Percentiles rank a stretch among this genome's conserved stretches.
phyloP scores from a whole-genome alignment of 371 early-diverging fungal genomes.

The Blakeslea trispora region DNA sequence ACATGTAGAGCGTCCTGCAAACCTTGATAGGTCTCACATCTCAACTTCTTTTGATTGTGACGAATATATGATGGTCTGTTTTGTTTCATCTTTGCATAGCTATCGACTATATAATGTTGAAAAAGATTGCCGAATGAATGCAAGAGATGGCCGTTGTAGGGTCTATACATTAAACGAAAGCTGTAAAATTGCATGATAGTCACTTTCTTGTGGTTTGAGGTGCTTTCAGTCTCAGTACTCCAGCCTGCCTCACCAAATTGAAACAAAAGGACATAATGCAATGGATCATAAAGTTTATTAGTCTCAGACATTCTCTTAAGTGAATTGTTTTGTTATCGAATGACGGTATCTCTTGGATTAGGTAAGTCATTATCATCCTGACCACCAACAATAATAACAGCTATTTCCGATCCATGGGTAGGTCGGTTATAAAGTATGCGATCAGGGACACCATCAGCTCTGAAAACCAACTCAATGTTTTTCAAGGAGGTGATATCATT shows the following conservation, averaged over 20 bases:
- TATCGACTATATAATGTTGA: constrained; percentile 10
- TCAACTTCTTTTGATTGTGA: background rate
- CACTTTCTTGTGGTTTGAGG: background rate
- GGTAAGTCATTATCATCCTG: background rate
- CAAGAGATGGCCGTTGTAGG: background rate
- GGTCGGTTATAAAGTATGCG: background rate
- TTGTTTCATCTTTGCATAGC: constrained; percentile 4
- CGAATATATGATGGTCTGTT: background rate
- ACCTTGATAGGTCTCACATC: constrained; percentile 3
- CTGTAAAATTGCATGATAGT: background rate
- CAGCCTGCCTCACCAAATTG: background rate
- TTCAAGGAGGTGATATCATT: no score
- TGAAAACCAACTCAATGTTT: background rate
- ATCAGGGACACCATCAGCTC: constrained; percentile 7
- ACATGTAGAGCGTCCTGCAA: background rate
- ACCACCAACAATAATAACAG: constrained; percentile 1
- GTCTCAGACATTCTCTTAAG: no score
- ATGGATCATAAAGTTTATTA: no score
- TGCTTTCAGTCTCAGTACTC: background rate
- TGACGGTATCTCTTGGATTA: no score
- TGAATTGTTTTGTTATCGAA: no score
- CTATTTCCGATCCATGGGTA: background rate
- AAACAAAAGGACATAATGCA: no score
- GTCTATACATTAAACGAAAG: background rate
- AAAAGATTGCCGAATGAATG: background rate